Evolutionary conservation across 2,329 filamentous ascomycete species (phyloP).

Genomic region (Blastomyces gilchristii): DNA sequence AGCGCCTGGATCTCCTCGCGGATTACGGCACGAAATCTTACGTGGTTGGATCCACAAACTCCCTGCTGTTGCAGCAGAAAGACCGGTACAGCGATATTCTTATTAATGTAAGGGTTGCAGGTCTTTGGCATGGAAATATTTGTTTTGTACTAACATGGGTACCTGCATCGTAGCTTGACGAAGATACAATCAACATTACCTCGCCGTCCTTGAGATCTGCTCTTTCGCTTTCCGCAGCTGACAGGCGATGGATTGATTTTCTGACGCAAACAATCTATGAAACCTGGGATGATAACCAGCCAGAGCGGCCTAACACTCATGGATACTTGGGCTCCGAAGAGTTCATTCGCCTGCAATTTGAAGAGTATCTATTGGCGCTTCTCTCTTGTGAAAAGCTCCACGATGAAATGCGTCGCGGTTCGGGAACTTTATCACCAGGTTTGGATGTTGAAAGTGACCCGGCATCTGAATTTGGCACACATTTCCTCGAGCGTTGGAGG

Average conservation of each 20-base stretch:
- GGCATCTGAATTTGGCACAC: constrained; percentile 65
- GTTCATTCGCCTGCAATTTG: constrained; percentile 93
- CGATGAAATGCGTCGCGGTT: constrained; percentile 39
- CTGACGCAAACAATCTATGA: constrained; percentile 88
- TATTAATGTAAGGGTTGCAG: constrained; percentile 54
- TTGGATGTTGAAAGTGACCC: constrained; percentile 69
- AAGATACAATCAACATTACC: constrained; percentile 72
- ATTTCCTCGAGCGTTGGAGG: constrained; percentile 83
- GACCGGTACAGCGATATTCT: constrained; percentile 94
- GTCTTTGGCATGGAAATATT: neutral
- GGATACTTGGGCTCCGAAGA: constrained; percentile 94
- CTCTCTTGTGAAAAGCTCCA: constrained; percentile 86
- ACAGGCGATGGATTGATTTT: constrained; percentile 93
- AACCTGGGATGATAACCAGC: constrained; percentile 91
- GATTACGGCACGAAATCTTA: constrained; percentile 95
- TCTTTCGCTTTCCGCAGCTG: constrained; percentile 68
- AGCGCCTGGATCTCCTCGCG: constrained; percentile 87
- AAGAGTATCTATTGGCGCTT: constrained; percentile 86
- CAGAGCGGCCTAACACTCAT: constrained; percentile 80
- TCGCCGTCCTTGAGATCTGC: constrained; percentile 68
- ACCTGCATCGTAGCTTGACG: constrained; percentile 53
- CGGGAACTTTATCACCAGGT: constrained; percentile 41
- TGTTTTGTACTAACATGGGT: neutral
- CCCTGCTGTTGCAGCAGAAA: constrained; percentile 81
- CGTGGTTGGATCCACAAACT: constrained; percentile 94